Conservation (phyloP, 2,329 filamentous ascomycete species). For the Fusarium sp. region DNA sequence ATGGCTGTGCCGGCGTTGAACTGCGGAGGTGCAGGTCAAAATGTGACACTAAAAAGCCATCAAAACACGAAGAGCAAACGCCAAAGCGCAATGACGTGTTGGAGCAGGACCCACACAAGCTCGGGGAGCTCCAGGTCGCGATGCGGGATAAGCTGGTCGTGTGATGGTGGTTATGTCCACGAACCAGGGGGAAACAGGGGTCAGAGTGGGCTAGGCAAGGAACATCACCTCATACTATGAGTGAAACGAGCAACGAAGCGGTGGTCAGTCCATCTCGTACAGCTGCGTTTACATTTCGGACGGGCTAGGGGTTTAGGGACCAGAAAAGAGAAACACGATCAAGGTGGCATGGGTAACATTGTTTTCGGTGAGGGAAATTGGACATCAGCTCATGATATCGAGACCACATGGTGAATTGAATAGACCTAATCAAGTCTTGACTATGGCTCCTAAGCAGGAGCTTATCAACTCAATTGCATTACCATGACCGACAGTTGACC, state of each 20-base stretch:
- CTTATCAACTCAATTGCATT: background rate
- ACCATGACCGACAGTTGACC: background rate
- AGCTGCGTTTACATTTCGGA: background rate
- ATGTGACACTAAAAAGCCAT: conserved; percentile 17
- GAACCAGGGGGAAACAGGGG: conserved; percentile 23
- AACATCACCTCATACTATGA: conserved; percentile 20
- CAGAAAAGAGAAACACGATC: background rate
- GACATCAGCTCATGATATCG: background rate
- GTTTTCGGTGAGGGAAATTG: background rate
- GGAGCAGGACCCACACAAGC: conserved; percentile 40
- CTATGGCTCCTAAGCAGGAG: background rate
- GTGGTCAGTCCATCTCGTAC: background rate
- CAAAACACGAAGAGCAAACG: conserved; percentile 12
- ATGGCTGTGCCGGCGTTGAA: conserved; percentile 20
- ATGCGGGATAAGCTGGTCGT: conserved; percentile 35
- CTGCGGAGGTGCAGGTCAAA: conserved; percentile 39
- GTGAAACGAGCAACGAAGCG: conserved; percentile 1
- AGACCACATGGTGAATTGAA: conserved; percentile 4
- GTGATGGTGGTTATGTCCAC: conserved; percentile 20
- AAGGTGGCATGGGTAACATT: background rate
- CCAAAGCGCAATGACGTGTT: conserved; percentile 34
- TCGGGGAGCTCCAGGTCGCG: conserved; percentile 40
- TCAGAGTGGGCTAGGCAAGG: background rate
- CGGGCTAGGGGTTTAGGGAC: background rate
- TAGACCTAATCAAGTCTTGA: background rate